Conservation (phyloP, 148 eudicot species). For the Spergularia bocconei region DNA sequence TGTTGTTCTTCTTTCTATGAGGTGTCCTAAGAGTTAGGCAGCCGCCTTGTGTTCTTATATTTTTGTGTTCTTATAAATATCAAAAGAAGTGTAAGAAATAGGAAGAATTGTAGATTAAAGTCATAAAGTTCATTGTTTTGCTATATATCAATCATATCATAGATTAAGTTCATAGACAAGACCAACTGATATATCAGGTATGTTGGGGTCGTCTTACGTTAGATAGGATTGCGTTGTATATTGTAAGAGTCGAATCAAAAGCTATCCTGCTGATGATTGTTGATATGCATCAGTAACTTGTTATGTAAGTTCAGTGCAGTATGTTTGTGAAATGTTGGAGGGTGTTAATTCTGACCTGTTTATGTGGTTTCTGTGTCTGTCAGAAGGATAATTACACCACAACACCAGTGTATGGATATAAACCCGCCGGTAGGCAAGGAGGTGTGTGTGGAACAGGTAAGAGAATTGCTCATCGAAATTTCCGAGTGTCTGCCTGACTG, state of each 20-base stretch:
- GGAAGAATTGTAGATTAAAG: background rate
- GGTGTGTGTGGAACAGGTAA: conserved; percentile 38
- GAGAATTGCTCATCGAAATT: conserved; percentile 56
- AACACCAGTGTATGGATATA: conserved; percentile 25
- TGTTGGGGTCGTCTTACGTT: no score
- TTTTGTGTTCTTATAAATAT: background rate
- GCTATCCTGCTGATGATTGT: no score
- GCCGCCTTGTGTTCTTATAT: background rate
- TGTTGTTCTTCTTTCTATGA: background rate
- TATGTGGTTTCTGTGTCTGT: background rate
- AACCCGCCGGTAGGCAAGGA: conserved; percentile 28
- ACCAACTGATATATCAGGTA: no score
- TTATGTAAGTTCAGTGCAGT: no score
- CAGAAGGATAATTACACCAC: conserved; percentile 3
- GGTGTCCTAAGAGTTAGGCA: background rate
- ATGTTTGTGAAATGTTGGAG: no score
- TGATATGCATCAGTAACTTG: no score
- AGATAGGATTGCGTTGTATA: no score
- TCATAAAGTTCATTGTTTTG: background rate
- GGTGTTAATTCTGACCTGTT: background rate
- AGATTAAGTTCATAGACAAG: no score
- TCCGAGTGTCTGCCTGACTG: conserved; percentile 39
- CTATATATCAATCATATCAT: no score
- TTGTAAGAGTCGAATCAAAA: no score
- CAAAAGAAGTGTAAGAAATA: background rate